A percentile compares a stretch with the other conserved stretches of the same genome.
phyloP scores from a whole-genome alignment of 768 basidiomycete genomes.

The Suillus weaverae region DNA sequence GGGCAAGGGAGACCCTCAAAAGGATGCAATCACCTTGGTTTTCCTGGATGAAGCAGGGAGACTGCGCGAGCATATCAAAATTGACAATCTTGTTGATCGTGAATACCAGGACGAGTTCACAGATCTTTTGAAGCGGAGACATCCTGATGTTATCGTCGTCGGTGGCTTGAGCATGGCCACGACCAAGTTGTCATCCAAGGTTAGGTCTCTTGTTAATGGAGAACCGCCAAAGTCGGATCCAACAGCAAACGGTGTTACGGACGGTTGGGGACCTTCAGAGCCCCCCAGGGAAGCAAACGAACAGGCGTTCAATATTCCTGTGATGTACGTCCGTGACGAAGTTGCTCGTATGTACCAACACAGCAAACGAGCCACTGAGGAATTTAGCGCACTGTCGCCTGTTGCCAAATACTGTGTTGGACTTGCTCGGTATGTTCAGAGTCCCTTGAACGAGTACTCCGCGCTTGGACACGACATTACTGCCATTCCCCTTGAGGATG shows the following conservation, averaged over 20 bases:
- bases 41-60: constrained; percentile 88
- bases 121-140: constrained; percentile 77
- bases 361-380: constrained; percentile 79
- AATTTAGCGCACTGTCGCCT: constrained; percentile 75
- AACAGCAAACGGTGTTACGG: constrained; percentile 20
- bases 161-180: constrained; percentile 89
- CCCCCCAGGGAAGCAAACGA: constrained; percentile 34
- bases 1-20: constrained; percentile 93
- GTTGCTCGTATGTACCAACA: constrained; percentile 94
- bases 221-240: constrained; percentile 18
- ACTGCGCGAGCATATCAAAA: constrained; percentile 83
- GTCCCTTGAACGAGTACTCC: constrained; percentile 91
- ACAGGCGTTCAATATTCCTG: constrained; percentile 59
- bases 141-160: constrained; percentile 85
- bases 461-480: constrained; percentile 84
- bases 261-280: constrained; percentile 29
- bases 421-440: constrained; percentile 89
- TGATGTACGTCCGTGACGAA: constrained; percentile 86
- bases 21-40: constrained; percentile 84
- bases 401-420: constrained; percentile 92
- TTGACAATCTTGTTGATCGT: constrained; percentile 81
- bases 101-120: constrained; percentile 72
- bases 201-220: constrained; percentile 56
- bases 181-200: constrained; percentile 59
- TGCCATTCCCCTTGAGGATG: constrained; percentile 80